Percentiles rank a stretch among this genome's conserved stretches.
Evolutionary conservation across 768 basidiomycete genomes (phyloP).

Genomic region (Lyophyllum atratum): DNA sequence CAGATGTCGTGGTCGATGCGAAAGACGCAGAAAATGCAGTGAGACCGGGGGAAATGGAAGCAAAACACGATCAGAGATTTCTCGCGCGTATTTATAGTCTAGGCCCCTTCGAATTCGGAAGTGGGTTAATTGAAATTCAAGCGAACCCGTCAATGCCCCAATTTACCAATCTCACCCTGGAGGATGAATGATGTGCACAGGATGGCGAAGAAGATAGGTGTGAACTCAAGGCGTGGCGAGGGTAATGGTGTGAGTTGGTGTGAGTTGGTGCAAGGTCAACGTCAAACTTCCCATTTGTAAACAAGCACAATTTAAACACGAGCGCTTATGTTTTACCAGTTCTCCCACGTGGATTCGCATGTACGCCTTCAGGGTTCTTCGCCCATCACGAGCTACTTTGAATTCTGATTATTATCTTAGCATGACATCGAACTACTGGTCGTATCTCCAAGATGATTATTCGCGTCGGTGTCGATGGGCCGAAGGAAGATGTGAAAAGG

Average conservation of each 20-base stretch:
- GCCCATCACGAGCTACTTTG: not conserved
- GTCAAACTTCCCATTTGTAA: too few relatives aligned
- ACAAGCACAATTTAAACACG: not conserved
- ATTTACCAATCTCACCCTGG: not conserved
- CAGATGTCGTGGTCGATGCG: not conserved
- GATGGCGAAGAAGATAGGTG: not conserved
- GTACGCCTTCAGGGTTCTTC: not conserved
- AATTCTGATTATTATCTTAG: not conserved
- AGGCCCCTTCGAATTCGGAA: constrained; percentile 4
- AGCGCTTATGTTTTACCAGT: constrained; percentile 13
- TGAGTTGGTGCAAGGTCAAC: not conserved
- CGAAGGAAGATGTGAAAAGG: not conserved
- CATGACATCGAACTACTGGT: not conserved
- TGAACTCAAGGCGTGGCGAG: not conserved
- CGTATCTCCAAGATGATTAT: too few relatives aligned
- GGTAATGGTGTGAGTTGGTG: not conserved
- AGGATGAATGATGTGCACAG: not conserved
- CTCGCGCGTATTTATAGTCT: constrained; percentile 17
- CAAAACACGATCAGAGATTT: constrained; percentile 8
- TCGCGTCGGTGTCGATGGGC: too few relatives aligned
- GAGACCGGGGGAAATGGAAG: constrained; percentile 5
- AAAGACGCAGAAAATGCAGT: not conserved
- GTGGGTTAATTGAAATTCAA: constrained; percentile 11
- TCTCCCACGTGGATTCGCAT: constrained; percentile 9
- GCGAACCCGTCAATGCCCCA: constrained; percentile 12